Conservation (phyloP, 148 eudicot genomes). For the Pouteria glomerata region DNA sequence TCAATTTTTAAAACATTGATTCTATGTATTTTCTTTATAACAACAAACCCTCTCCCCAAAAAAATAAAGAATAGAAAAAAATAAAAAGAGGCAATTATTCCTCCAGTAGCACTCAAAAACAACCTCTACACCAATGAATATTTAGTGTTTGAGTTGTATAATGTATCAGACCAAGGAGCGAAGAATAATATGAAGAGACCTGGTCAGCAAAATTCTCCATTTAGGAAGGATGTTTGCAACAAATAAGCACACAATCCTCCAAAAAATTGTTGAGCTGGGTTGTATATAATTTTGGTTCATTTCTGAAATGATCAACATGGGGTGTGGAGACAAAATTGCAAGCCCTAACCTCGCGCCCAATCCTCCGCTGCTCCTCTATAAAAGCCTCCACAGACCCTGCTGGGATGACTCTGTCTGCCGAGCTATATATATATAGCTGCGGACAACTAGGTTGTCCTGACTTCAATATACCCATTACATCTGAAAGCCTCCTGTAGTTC, state of each 20-base stretch:
- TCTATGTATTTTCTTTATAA: no score
- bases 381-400: conserved; percentile 76
- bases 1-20: no score
- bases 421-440: conserved; percentile 87
- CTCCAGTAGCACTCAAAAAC: neutral
- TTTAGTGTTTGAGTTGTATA: neutral
- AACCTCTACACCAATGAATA: conserved; percentile 9
- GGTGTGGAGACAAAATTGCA: conserved; percentile 91
- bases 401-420: conserved; percentile 91
- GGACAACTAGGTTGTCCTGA: conserved; percentile 86
- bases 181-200: neutral
- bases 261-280: conserved; percentile 81
- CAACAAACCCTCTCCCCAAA: no score
- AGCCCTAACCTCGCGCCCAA: conserved; percentile 76
- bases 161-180: neutral
- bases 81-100: conserved; percentile 6
- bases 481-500: conserved; percentile 74
- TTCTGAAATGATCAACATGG: conserved; percentile 93
- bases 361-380: conserved; percentile 63
- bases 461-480: conserved; percentile 62
- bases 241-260: conserved; percentile 70
- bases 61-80: no score
- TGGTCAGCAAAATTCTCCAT: neutral
- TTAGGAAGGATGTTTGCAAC: conserved; percentile 52
- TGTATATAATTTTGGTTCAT: conserved; percentile 76